Base-by-base conservation (phyloP, 2,329 filamentous ascomycete species). In the Hypoxylon sp. region DNA sequence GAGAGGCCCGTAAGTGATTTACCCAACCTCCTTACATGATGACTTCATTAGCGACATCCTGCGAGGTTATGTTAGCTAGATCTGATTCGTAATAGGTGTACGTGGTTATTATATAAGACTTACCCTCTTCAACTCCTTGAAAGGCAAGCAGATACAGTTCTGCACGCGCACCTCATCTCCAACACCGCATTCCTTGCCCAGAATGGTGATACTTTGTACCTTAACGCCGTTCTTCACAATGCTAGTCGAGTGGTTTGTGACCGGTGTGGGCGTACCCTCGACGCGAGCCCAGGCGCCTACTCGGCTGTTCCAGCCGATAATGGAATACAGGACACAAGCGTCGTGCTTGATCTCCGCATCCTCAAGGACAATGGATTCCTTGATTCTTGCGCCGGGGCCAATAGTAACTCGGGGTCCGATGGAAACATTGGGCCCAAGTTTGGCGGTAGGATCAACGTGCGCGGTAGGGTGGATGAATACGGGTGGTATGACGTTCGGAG, bases 221-320 rank as follows among this genome's bases (percentile, higher is more conserved):
- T 98, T 98, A 81, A 98, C 90, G 56, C 96, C 96, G 77, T 98
- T 97, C 89, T 98, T 98, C 81, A 98, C 87, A 75, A 98, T 94
- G 82, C 92, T 97, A 13, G 95, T 98, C 59, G 89, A 92, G 83
- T 98, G 95, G 84, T 92, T 97, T 57, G 87, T 90, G 60, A 93
- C 89, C 0, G 94, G 92, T 14, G 92, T 97, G 0, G 95, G 94
- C 0, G 94, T 97, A 60, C 96, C 96, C 82, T 99, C 96, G 25
- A 99, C 95, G 79, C 96, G 91, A 57, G 96, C 94, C 96, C 96
- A 99, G n/a, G 95, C 93, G 68, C 96, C 96, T 14, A 99, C 90
- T 69, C 93, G 93, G 84, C 94, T 97, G 82, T 92, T 93, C 96
- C 96, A 98, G 63, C 96, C 96, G 74, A 99, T 94, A 75, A 99